A percentile compares a stretch with the other conserved stretches of the same genome.
Evolutionary conservation across 1,284 basidiomycete species (phyloP).

Genomic region (Psilocybe mexicana): DNA sequence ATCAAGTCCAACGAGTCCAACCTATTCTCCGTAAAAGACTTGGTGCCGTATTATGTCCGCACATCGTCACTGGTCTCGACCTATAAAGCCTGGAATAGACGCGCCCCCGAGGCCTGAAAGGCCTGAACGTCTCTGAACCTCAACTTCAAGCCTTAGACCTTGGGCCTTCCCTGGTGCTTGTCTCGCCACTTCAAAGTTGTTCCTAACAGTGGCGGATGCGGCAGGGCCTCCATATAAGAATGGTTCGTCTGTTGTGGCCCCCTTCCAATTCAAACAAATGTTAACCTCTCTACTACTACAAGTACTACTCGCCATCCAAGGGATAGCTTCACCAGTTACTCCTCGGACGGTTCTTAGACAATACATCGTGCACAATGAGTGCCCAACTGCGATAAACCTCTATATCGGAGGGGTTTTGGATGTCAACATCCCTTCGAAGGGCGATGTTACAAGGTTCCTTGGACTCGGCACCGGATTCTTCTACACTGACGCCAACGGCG

Average conservation of each 20-base stretch:
- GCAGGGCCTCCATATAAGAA: not conserved
- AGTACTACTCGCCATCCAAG: not conserved
- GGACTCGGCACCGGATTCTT: slow-evolving; percentile 23
- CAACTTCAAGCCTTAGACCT: no score
- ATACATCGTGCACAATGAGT: slow-evolving; percentile 26
- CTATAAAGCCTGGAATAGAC: no score
- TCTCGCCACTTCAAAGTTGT: no score
- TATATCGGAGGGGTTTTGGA: slow-evolving; percentile 30
- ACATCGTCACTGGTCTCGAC: no score
- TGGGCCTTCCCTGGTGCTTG: no score
- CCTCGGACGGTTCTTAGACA: not conserved
- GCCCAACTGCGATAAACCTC: slow-evolving; percentile 29
- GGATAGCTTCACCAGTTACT: not conserved
- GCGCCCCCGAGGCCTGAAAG: no score
- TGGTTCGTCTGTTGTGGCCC: not conserved
- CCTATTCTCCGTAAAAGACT: no score
- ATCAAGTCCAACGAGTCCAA: no score
- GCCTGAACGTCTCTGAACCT: no score
- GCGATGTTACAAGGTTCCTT: slow-evolving; percentile 17
- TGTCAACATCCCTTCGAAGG: slow-evolving; percentile 21
- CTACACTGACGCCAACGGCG: slow-evolving; percentile 25
- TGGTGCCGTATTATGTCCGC: no score
- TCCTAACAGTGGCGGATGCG: not conserved
- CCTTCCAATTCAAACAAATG: not conserved
- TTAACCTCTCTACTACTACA: not conserved